A percentile compares a stretch with the other conserved stretches of the same genome.
Conservation (phyloP, 73 alveolate species). For the Stentor coeruleus region DNA sequence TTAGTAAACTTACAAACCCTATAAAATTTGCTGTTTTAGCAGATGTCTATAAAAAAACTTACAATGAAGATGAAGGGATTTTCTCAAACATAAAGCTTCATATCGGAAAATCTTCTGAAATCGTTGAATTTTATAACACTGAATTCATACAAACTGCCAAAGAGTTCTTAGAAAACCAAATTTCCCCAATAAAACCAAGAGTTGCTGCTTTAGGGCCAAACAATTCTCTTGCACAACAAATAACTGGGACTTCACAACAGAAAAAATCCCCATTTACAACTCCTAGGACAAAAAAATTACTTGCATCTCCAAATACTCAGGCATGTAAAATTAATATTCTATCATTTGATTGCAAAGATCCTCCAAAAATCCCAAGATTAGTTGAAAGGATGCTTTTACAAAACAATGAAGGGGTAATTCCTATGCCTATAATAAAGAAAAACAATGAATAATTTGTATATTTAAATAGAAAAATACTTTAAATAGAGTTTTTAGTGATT, state of each 20-base stretch:
- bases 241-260: not conserved
- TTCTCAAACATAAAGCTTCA: not conserved
- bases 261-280: not conserved
- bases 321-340: not conserved
- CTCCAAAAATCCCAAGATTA: not conserved
- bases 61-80: not conserved
- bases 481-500: too few relatives aligned
- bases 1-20: not conserved
- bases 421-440: not conserved
- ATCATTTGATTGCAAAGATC: not conserved
- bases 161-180: not conserved
- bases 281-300: not conserved
- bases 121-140: not conserved
- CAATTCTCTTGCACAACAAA: not conserved
- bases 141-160: not conserved
- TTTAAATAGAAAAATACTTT: too few relatives aligned
- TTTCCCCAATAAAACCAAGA: not conserved
- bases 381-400: not conserved
- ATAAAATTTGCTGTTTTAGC: not conserved
- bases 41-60: not conserved
- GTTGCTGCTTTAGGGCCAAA: not conserved
- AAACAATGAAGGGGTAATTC: not conserved
- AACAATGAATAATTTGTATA: not conserved
- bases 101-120: not conserved
- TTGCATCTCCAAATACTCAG: not conserved